Evolutionary conservation across 768 basidiomycete species (phyloP).

Genomic region (Coprinopsis strossmayeri): DNA sequence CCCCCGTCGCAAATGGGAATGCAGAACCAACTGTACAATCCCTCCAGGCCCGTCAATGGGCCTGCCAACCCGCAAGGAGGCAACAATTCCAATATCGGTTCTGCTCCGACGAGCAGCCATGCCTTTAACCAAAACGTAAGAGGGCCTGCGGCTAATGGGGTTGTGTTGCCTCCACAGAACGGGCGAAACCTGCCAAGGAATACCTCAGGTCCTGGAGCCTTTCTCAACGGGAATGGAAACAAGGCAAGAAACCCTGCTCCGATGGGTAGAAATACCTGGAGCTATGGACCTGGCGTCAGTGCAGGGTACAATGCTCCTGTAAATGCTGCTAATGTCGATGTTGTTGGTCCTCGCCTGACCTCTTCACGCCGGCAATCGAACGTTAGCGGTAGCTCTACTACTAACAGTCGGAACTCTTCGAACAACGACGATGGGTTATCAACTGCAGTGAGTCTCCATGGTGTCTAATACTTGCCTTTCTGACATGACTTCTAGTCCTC

Average conservation of each 20-base stretch:
- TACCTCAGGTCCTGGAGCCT: constrained; percentile 18
- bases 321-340: constrained; percentile 30
- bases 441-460: constrained; percentile 52
- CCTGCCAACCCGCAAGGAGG: constrained; percentile 14
- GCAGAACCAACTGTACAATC: constrained; percentile 12
- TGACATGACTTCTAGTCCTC: constrained; percentile 44
- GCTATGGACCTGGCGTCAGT: constrained; percentile 58
- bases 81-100: constrained; percentile 15
- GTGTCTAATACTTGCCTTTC: constrained; percentile 7
- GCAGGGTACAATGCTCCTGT: constrained; percentile 33
- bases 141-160: constrained; percentile 18
- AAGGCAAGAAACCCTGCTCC: constrained; percentile 27
- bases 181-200: constrained; percentile 15
- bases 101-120: constrained; percentile 14
- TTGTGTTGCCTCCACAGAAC: constrained; percentile 16
- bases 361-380: constrained; percentile 46
- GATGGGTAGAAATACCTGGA: constrained; percentile 54
- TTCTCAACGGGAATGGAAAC: constrained; percentile 23
- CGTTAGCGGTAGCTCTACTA: constrained; percentile 40
- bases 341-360: constrained; percentile 62
- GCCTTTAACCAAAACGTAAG: constrained; percentile 14
- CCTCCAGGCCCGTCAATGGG: constrained; percentile 14
- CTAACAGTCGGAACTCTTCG: constrained; percentile 46
- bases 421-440: constrained; percentile 71
- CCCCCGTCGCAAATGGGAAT: constrained; percentile 16